Conservation (phyloP, 495 filamentous ascomycete genomes). For the Neurospora sp. region DNA sequence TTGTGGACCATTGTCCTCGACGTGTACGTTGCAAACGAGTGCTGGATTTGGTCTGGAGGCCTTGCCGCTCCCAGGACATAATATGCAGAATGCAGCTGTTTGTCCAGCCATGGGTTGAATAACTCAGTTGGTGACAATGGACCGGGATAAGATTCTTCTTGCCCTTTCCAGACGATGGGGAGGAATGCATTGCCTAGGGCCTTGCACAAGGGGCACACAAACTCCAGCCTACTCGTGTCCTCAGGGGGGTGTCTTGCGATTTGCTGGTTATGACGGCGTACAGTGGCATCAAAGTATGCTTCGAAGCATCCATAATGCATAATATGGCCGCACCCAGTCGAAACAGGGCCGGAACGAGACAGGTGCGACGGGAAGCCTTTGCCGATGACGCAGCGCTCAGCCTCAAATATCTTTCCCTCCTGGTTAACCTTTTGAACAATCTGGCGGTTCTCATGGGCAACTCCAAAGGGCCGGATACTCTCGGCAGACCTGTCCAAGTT, state of each 20-base stretch:
- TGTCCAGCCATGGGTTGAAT: slow-evolving; percentile 57
- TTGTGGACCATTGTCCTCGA: slow-evolving; percentile 50
- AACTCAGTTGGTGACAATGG: slow-evolving; percentile 44
- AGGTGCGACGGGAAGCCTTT: slow-evolving; percentile 72
- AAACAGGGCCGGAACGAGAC: slow-evolving; percentile 65
- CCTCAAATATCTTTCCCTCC: slow-evolving; percentile 56
- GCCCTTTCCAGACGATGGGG: slow-evolving; percentile 89
- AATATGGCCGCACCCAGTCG: slow-evolving; percentile 90
- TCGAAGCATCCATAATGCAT: slow-evolving; percentile 99
- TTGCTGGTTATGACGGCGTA: slow-evolving; percentile 75
- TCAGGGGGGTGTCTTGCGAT: slow-evolving; percentile 92
- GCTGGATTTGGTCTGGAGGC: slow-evolving; percentile 38
- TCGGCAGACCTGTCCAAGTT: slow-evolving; percentile 81
- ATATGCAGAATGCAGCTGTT: slow-evolving; percentile 26
- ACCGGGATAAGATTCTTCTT: slow-evolving; percentile 71
- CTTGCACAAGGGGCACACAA: slow-evolving; percentile 96
- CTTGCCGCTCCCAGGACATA: slow-evolving; percentile 28
- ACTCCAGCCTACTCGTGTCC: slow-evolving; percentile 63
- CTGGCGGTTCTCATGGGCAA: slow-evolving; percentile 75
- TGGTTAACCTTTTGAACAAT: slow-evolving; percentile 65
- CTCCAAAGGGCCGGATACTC: slow-evolving; percentile 73
- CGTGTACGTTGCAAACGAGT: slow-evolving; percentile 58
- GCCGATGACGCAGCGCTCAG: slow-evolving; percentile 72
- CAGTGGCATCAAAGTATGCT: slow-evolving; percentile 70
- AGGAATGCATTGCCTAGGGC: slow-evolving; percentile 92